phyloP scores from a whole-genome alignment of 257 asterid species.

The Solanum chmielewskii region DNA sequence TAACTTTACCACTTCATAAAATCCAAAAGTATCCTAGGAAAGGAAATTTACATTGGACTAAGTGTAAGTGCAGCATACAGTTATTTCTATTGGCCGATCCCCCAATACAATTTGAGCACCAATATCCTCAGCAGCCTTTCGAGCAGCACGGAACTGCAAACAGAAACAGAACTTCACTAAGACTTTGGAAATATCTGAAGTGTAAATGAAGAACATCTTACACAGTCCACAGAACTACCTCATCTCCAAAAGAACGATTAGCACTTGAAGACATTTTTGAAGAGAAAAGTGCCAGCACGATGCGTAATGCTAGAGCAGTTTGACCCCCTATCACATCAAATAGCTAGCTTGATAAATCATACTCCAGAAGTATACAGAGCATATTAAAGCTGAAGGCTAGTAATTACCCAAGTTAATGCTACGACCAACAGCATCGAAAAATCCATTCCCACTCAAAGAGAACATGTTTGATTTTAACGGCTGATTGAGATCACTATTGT shows the following conservation, averaged over 20 bases:
- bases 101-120: constrained; percentile 93
- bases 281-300: constrained; percentile 75
- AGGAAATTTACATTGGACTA: background rate
- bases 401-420: constrained; percentile 74
- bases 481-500: constrained; percentile 34
- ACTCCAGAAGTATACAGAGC: background rate
- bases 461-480: constrained; percentile 60
- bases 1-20: background rate
- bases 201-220: background rate
- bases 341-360: background rate
- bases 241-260: constrained; percentile 82
- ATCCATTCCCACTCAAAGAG: constrained; percentile 68
- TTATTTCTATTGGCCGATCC: constrained; percentile 88
- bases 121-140: constrained; percentile 71
- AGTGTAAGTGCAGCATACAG: constrained; percentile 30
- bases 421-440: constrained; percentile 79
- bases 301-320: constrained; percentile 68
- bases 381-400: background rate
- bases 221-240: constrained; percentile 24
- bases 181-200: background rate
- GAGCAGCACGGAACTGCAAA: constrained; percentile 83
- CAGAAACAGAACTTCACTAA: background rate
- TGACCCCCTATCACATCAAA: constrained; percentile 52
- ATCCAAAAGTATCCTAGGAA: background rate
- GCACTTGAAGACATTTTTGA: constrained; percentile 64